Percentiles rank a stretch among this genome's conserved stretches.
Conservation (phyloP, 2,329 filamentous ascomycete species). For the Canariomyces notabilis region DNA sequence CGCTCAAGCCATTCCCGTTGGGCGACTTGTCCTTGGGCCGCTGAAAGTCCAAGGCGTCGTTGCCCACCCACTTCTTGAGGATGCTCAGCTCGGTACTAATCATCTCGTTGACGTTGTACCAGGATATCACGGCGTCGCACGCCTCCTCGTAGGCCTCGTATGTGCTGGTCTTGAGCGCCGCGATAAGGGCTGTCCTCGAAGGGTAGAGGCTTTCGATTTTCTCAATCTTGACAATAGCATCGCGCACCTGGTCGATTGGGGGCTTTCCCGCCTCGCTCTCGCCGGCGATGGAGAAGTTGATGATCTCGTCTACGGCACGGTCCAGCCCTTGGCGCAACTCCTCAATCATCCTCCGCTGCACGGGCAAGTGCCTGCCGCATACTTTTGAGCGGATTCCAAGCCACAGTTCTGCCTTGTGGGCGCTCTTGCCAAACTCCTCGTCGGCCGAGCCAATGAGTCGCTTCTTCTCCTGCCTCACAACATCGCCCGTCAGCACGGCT, state of each 20-base stretch:
- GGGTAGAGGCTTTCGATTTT: constrained; percentile 82
- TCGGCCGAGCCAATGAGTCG: constrained; percentile 75
- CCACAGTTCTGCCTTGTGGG: constrained; percentile 79
- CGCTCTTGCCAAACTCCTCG: constrained; percentile 52
- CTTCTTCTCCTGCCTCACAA: constrained; percentile 97
- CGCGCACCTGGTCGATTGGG: constrained; percentile 80
- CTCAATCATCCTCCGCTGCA: constrained; percentile 83
- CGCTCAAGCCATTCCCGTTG: constrained; percentile 67
- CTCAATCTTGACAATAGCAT: constrained; percentile 86
- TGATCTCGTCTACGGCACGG: constrained; percentile 76
- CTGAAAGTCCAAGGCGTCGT: constrained; percentile 87
- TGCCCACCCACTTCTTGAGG: constrained; percentile 93
- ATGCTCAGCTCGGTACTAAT: constrained; percentile 94
- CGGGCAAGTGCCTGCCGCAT: constrained; percentile 75
- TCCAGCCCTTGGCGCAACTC: constrained; percentile 72
- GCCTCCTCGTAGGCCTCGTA: constrained; percentile 75
- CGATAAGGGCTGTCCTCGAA: constrained; percentile 67
- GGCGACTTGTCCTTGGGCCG: constrained; percentile 66
- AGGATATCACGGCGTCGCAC: constrained; percentile 84
- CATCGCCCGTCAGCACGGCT: constrained; percentile 90
- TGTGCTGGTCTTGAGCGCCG: constrained; percentile 69
- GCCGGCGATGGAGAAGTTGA: constrained; percentile 89
- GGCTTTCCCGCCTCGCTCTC: constrained; percentile 87
- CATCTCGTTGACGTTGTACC: constrained; percentile 94
- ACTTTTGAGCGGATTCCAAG: constrained; percentile 77